Percentiles rank a stretch among this genome's conserved stretches.
phyloP scores from a whole-genome alignment of 768 basidiomycete species.

The Tulasnella sp. region DNA sequence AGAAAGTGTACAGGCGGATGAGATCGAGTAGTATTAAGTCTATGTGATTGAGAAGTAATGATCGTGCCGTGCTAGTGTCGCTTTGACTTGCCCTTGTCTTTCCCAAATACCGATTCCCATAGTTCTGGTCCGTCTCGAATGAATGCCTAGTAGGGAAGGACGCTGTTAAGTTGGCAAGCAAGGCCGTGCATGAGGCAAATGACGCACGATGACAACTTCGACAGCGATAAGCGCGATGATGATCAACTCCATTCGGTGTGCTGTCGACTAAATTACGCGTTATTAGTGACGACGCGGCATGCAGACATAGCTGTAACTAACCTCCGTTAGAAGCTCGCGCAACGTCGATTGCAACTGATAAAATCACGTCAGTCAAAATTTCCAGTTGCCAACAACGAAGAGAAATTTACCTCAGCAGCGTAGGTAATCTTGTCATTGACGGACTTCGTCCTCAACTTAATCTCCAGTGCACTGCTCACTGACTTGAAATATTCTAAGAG shows the following conservation, averaged over 20 bases:
- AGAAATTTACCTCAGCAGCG: slow-evolving; percentile 61
- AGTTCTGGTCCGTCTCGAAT: slow-evolving; percentile 33
- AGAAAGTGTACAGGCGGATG: not conserved
- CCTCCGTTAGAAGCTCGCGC: slow-evolving; percentile 84
- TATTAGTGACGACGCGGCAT: slow-evolving; percentile 20
- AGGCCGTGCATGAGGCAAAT: not conserved
- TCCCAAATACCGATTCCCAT: slow-evolving; percentile 27
- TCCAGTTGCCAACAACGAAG: not conserved
- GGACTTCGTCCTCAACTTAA: slow-evolving; percentile 70
- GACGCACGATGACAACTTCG: slow-evolving; percentile 79
- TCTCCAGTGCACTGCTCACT: slow-evolving; percentile 79
- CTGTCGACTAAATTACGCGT: slow-evolving; percentile 59
- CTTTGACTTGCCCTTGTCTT: slow-evolving; percentile 13
- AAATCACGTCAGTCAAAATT: slow-evolving; percentile 26
- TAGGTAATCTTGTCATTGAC: slow-evolving; percentile 93
- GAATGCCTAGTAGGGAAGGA: slow-evolving; percentile 28
- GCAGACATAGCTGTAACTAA: slow-evolving; percentile 33
- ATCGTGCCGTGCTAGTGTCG: not conserved
- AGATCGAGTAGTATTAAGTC: not conserved
- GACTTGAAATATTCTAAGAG: slow-evolving; percentile 74
- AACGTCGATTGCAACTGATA: slow-evolving; percentile 76
- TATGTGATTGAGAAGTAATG: not conserved
- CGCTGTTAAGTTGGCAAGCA: not conserved
- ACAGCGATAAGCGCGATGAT: slow-evolving; percentile 94
- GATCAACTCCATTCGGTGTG: slow-evolving; percentile 90